Percentiles rank a stretch among this genome's conserved stretches.
These are phyloP conservation scores for Aureoboletus auriporus DNA, from an alignment of 768 basidiomycete genomes.

Conservation along the genomic window DNA sequence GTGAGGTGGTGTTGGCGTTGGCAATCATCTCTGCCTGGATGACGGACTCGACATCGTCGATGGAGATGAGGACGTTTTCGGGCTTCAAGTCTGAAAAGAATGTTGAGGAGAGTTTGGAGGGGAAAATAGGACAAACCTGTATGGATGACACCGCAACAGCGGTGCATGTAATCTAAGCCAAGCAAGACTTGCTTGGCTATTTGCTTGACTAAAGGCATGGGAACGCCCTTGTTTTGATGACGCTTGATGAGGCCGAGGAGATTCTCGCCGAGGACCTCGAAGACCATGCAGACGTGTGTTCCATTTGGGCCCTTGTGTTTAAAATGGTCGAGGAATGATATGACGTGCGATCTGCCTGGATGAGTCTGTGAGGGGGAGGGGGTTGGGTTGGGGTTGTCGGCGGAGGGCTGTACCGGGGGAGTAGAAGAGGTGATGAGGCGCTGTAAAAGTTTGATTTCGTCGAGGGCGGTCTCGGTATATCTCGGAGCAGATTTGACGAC, in stretches of 20 bases:
- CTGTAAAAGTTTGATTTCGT: slow-evolving; percentile 98
- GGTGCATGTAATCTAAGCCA: slow-evolving; percentile 97
- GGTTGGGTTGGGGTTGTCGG: slow-evolving; percentile 46
- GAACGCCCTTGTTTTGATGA: slow-evolving; percentile 97
- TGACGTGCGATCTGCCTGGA: slow-evolving; percentile 90
- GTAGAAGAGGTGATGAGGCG: slow-evolving; percentile 84
- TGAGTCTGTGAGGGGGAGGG: slow-evolving; percentile 64
- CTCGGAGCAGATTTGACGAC: slow-evolving; percentile 96
- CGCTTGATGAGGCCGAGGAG: slow-evolving; percentile 94
- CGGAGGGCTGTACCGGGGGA: slow-evolving; percentile 46
- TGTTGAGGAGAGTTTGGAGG: background rate
- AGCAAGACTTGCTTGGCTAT: slow-evolving; percentile 96
- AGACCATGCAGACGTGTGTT: slow-evolving; percentile 98
- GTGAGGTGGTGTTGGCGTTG: slow-evolving; percentile 30
- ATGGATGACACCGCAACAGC: slow-evolving; percentile 95
- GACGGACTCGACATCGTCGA: slow-evolving; percentile 94
- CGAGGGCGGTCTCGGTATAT: slow-evolving; percentile 97
- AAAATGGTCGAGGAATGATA: slow-evolving; percentile 97
- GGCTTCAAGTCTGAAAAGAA: slow-evolving; percentile 78
- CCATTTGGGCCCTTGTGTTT: slow-evolving; percentile 96
- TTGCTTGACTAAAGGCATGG: slow-evolving; percentile 88
- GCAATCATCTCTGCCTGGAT: slow-evolving; percentile 76
- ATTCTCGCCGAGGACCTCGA: slow-evolving; percentile 97
- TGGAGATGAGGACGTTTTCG: slow-evolving; percentile 95
- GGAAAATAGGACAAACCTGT: slow-evolving; percentile 51